A percentile compares a stretch with the other conserved stretches of the same genome.
Evolutionary conservation across 2,329 filamentous ascomycete species (phyloP).

Genomic region (Calonectria pteridis): DNA sequence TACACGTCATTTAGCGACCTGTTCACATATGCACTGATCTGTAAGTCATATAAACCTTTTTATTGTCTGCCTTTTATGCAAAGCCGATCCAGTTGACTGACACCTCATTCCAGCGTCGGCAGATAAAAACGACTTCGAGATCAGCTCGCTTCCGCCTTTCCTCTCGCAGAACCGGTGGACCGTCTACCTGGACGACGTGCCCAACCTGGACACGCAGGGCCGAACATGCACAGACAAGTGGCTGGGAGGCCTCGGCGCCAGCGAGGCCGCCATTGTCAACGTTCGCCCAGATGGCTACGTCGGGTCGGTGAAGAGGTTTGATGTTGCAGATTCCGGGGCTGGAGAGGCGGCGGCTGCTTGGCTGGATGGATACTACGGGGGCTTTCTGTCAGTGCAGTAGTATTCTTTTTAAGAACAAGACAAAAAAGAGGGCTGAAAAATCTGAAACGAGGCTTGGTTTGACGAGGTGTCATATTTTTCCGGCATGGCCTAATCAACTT

Average conservation of each 20-base stretch:
- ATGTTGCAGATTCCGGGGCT: background rate
- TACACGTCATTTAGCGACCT: slow-evolving; percentile 76
- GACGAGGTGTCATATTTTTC: slow-evolving; percentile 1
- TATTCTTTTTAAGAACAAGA: background rate
- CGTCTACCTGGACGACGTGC: slow-evolving; percentile 31
- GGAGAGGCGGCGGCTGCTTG: slow-evolving; percentile 29
- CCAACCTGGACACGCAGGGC: slow-evolving; percentile 29
- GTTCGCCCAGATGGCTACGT: slow-evolving; percentile 41
- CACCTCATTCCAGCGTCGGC: slow-evolving; percentile 20
- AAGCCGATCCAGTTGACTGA: background rate
- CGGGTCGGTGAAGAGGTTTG: slow-evolving; percentile 34
- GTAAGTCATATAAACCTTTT: slow-evolving; percentile 51
- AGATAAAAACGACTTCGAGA: slow-evolving; percentile 32
- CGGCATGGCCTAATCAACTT: background rate
- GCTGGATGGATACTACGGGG: slow-evolving; percentile 27
- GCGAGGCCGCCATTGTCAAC: slow-evolving; percentile 32
- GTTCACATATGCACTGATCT: slow-evolving; percentile 77
- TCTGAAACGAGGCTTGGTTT: background rate
- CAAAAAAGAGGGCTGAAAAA: background rate
- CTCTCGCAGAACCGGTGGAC: slow-evolving; percentile 31
- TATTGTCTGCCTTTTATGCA: background rate
- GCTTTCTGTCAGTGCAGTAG: slow-evolving; percentile 25
- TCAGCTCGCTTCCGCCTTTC: slow-evolving; percentile 24
- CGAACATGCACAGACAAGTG: slow-evolving; percentile 41
- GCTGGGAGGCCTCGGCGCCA: slow-evolving; percentile 31